Base-by-base conservation (phyloP, 2,329 filamentous ascomycete genomes). In the Colletotrichum orbiculare region DNA sequence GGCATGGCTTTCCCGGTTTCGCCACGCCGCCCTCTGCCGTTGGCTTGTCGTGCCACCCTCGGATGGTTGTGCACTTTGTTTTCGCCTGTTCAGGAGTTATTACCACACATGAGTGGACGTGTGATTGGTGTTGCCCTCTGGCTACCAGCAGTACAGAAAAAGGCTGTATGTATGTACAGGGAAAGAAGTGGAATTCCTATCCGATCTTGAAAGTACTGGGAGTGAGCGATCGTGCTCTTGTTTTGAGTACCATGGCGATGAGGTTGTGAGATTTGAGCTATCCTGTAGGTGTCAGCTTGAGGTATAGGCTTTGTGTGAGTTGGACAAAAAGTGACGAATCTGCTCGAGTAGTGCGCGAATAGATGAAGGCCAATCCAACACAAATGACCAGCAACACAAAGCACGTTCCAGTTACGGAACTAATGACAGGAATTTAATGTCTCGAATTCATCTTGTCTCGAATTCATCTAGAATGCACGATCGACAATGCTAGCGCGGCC, bases 121-220 rank as follows among this genome's bases (percentile, higher is more conserved):
- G 42, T 33, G 35, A 12, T 8, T 15, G 8, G 17, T 41, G 46
- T 38, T 8, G 33, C 33, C 59, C 33, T 57, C 11, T 49, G 63
- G 52, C 42, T 25, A 48, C 38, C 35, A 37, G 50, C 46, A 38
- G 35, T 25, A 39, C 52, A 52, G 45, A 33, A 48, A 11, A 39
- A 59, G 15, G 59, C 17, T 54, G 13, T 41, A 42, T 63, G 63
- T 66, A 66, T 54, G 49, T 66, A 66, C 58, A 66, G 59, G 45
- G 25, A 47, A 57, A 43, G 53, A 33, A 53, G 42, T 57, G 47
- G 47, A 66, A 65, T 66, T 57, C 58, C 62, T 50, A 35, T 62
- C 41, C 54, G 41, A 45, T 53, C 12, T 47, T 57, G 35, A 15
- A 38, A 57, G 25, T 17, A n/a, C 42, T 43, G 37, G 45, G n/a